Base-by-base conservation (phyloP, 2,329 filamentous ascomycete species). In the Fusarium brachygibbosum region DNA sequence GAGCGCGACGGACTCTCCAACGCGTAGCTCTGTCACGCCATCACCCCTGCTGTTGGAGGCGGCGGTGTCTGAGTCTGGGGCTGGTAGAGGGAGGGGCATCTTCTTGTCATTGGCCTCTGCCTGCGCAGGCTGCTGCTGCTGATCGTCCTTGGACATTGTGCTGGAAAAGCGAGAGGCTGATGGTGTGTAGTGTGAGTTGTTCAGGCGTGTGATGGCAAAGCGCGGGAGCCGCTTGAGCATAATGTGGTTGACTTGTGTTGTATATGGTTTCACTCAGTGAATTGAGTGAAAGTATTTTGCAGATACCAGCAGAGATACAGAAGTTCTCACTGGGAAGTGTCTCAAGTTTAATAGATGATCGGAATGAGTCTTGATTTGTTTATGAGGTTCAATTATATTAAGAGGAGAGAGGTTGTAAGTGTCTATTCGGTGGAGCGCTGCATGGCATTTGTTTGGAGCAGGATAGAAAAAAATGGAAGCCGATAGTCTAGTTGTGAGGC, bases 1-100 rank as follows among this genome's bases (percentile, higher is more conserved):
- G 11, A 94, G 85, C 50, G 85, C 87, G 42, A 91, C 83, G 19
- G 78, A 66, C 42, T 75, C 73, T 29, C 73, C 72, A 61, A 75
- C 69, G 29, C 72, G 72, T 48, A 75, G 70, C 55, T 53, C 48
- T 52, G 65, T 66, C 67, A 66, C 67, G 71, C 40, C 73, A 73
- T 72, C 56, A 51, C 68, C 71, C 70, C 61, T 59, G 72, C 29
- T 50, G 35, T 12, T 41, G 23, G 42, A 29, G 48, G 59, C 19
- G 29, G 42, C 46, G 29, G 48, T 42, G 28, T 61, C 56, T 44
- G 70, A 46, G 28, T 50, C 67, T 4, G 77, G 75, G 12, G 73
- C 74, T 19, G 78, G 76, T 12, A 78, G 41, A 50, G 42, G 58
- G 14, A 44, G 56, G 49, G 58, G 60, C 12, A 42, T 60, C 17